Percentiles rank a stretch among this genome's conserved stretches.
Conservation (phyloP, 2,329 filamentous ascomycete genomes). For the Cytospora leucostoma region DNA sequence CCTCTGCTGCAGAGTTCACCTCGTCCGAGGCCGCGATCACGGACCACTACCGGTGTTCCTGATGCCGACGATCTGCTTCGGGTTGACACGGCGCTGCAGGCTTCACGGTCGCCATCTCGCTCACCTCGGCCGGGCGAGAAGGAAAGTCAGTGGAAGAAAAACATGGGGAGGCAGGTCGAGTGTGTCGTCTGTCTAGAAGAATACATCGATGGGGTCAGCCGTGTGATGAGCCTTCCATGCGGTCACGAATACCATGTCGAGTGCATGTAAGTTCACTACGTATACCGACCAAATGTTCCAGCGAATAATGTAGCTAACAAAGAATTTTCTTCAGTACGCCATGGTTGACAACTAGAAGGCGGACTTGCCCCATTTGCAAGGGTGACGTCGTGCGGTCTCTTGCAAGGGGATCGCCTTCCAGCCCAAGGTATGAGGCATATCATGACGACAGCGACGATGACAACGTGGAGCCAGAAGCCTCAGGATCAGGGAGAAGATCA, state of each 20-base stretch:
- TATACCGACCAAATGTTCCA: neutral
- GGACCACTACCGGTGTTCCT: slow-evolving; percentile 63
- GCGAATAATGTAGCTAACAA: slow-evolving; percentile 31
- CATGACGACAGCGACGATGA: slow-evolving; percentile 55
- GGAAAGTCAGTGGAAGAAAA: slow-evolving; percentile 63
- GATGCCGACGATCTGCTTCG: slow-evolving; percentile 51
- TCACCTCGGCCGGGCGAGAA: slow-evolving; percentile 48
- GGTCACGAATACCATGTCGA: slow-evolving; percentile 97
- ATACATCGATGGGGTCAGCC: slow-evolving; percentile 90
- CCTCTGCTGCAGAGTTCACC: slow-evolving; percentile 68
- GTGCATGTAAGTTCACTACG: slow-evolving; percentile 79
- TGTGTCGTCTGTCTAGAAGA: slow-evolving; percentile 97
- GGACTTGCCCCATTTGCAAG: slow-evolving; percentile 99
- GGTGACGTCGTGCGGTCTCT: slow-evolving; percentile 84
- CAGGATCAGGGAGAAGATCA: slow-evolving; percentile 22
- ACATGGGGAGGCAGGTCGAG: slow-evolving; percentile 72
- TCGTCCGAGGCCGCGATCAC: slow-evolving; percentile 62
- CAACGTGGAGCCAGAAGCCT: slow-evolving; percentile 37
- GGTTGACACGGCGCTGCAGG: slow-evolving; percentile 45
- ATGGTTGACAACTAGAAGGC: slow-evolving; percentile 90
- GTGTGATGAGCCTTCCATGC: slow-evolving; percentile 95
- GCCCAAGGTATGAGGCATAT: slow-evolving; percentile 56
- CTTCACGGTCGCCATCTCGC: slow-evolving; percentile 39
- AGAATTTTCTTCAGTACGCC: slow-evolving; percentile 66
- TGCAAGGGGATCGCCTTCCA: slow-evolving; percentile 54